A percentile compares a stretch with the other conserved stretches of the same genome.
Evolutionary conservation across 176 grass and related monocot species (phyloP).

Genomic region (Triticum turgidum): DNA sequence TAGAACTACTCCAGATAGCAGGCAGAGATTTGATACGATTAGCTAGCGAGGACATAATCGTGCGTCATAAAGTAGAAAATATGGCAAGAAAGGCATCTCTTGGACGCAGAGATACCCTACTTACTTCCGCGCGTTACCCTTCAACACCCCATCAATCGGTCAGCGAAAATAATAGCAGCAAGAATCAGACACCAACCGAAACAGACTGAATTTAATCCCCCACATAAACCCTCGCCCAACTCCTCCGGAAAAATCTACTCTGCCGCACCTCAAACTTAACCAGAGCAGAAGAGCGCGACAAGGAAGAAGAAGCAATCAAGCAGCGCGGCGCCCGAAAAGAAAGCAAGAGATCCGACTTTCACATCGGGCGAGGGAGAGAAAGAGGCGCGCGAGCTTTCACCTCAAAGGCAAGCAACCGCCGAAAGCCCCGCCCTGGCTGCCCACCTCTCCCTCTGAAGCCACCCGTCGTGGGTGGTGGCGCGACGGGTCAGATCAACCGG

Average conservation of each 20-base stretch:
- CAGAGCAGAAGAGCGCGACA: not conserved
- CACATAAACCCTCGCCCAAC: slow-evolving; percentile 13
- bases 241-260: not conserved
- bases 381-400: slow-evolving; percentile 27
- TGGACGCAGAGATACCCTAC: not conserved
- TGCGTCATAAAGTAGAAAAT: not conserved
- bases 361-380: slow-evolving; percentile 1
- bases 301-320: slow-evolving; percentile 8
- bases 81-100: not conserved
- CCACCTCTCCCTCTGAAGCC: slow-evolving; percentile 4
- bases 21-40: not conserved
- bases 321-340: slow-evolving; percentile 10
- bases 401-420: slow-evolving; percentile 30
- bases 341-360: slow-evolving; percentile 19
- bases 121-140: not conserved
- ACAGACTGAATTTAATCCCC: not conserved
- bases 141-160: not conserved
- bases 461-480: not conserved
- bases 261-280: not conserved
- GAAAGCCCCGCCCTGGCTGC: slow-evolving; percentile 11
- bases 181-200: not conserved
- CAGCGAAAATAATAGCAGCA: not conserved
- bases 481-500: slow-evolving; percentile 37
- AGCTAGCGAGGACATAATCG: not conserved
- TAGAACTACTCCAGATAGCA: not conserved